These are phyloP conservation scores for Tricladium varicosporioides DNA, from an alignment of 2,329 filamentous ascomycete species.

Conservation along the genomic window DNA sequence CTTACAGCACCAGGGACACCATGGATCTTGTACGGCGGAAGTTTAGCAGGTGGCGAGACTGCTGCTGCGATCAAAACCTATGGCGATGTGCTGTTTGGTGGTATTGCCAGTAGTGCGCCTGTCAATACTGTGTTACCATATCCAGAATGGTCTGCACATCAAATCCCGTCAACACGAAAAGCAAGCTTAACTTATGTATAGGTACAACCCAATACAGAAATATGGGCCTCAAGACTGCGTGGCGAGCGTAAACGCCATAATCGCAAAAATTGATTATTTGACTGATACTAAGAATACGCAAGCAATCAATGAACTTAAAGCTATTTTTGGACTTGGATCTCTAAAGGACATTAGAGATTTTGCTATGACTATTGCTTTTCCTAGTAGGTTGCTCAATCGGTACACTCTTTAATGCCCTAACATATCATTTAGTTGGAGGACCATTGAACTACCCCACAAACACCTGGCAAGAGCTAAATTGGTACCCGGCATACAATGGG, in stretches of 20 bases:
- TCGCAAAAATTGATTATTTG: conserved; percentile 49
- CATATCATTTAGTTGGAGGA: conserved; percentile 35
- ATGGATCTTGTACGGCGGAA: conserved; percentile 46
- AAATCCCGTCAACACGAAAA: neutral
- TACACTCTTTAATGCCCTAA: conserved; percentile 2
- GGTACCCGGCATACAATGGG: conserved; percentile 40
- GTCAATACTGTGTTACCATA: conserved; percentile 43
- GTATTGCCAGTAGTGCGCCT: conserved; percentile 47
- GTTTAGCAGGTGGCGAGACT: conserved; percentile 42
- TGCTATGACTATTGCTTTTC: conserved; percentile 46
- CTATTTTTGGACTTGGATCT: conserved; percentile 45
- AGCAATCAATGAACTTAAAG: conserved; percentile 45
- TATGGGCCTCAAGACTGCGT: conserved; percentile 49
- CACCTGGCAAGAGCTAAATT: conserved; percentile 55
- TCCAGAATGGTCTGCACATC: conserved; percentile 41
- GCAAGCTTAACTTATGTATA: conserved; percentile 5
- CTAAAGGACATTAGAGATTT: conserved; percentile 47
- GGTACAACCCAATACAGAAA: conserved; percentile 46
- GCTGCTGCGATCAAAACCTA: conserved; percentile 45
- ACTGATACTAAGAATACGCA: conserved; percentile 40
- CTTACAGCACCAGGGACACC: conserved; percentile 44
- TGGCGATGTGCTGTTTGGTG: conserved; percentile 45
- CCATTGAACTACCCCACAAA: conserved; percentile 48
- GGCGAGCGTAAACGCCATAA: conserved; percentile 45
- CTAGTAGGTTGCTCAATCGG: conserved; percentile 22